These are phyloP conservation scores for Globisporangium spinosum DNA, from an alignment of 352 stramenopile species.

Conservation along the genomic window DNA sequence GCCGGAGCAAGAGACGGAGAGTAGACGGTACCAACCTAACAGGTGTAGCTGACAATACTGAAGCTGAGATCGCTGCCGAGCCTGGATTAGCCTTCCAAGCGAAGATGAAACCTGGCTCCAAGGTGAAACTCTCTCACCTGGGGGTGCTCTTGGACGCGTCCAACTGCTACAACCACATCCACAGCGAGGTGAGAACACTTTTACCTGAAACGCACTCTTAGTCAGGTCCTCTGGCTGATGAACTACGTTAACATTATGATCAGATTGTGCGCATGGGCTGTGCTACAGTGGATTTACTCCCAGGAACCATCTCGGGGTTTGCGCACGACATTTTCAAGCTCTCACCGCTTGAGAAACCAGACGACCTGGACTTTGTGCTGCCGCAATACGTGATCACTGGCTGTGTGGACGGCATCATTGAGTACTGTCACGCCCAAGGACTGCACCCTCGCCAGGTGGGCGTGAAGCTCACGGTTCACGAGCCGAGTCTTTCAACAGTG, in stretches of 20 bases:
- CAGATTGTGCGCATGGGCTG: background rate
- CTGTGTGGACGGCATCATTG: background rate
- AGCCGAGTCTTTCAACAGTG: background rate
- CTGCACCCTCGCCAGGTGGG: background rate
- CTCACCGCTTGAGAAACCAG: background rate
- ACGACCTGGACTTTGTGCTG: constrained; percentile 11
- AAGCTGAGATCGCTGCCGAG: background rate
- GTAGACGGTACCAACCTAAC: background rate
- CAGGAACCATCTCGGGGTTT: constrained; percentile 2
- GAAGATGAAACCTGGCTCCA: background rate
- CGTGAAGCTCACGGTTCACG: constrained; percentile 1
- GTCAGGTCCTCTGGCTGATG: background rate
- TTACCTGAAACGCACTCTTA: background rate
- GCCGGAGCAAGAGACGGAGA: background rate
- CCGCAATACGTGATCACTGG: constrained; percentile 8
- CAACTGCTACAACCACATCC: constrained; percentile 7
- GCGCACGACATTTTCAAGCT: constrained; percentile 10
- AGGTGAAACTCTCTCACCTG: background rate
- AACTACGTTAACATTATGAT: background rate
- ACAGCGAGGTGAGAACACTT: background rate
- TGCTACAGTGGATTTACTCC: constrained; percentile 2
- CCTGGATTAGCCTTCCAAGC: background rate
- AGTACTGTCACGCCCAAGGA: background rate
- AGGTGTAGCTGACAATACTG: background rate
- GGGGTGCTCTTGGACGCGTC: constrained; percentile 2